Evolutionary conservation across 495 filamentous ascomycete species (phyloP).

Genomic region (Talaromyces trachyspermus): DNA sequence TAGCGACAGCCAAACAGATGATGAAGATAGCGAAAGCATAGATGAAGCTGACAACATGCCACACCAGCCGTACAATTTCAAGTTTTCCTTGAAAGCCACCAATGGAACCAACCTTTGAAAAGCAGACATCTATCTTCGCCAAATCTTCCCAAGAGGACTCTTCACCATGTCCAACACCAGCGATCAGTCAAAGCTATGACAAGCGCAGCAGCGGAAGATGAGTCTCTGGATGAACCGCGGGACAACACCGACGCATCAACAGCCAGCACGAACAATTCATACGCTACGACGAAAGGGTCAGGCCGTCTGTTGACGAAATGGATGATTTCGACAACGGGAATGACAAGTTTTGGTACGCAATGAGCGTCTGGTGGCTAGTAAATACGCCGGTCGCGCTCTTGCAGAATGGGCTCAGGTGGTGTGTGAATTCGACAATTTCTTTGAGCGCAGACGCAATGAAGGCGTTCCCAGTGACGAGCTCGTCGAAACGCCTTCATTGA

Average conservation of each 20-base stretch:
- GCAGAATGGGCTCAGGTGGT: slow-evolving; percentile 88
- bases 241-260: slow-evolving; percentile 3
- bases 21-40: slow-evolving; percentile 4
- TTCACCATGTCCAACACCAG: slow-evolving; percentile 34
- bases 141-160: slow-evolving; percentile 64
- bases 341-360: too few relatives aligned
- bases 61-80: slow-evolving; percentile 64
- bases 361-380: slow-evolving; percentile 39
- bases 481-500: slow-evolving; percentile 82
- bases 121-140: slow-evolving; percentile 63
- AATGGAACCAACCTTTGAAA: slow-evolving; percentile 22
- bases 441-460: slow-evolving; percentile 77
- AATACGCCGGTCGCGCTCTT: slow-evolving; percentile 80
- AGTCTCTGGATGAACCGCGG: slow-evolving; percentile 9
- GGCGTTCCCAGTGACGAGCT: slow-evolving; percentile 66
- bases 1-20: slow-evolving; percentile 2
- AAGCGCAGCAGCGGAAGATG: slow-evolving; percentile 18
- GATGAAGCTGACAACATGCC: slow-evolving; percentile 27
- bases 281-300: slow-evolving; percentile 5
- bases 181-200: slow-evolving; percentile 18
- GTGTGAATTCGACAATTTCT: slow-evolving; percentile 85
- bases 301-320: slow-evolving; percentile 9
- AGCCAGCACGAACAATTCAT: slow-evolving; percentile 4
- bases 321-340: background rate
- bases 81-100: slow-evolving; percentile 61